These are phyloP conservation scores for Pseudogymnoascus sp. DNA, from an alignment of 2,329 filamentous ascomycete species.

Conservation along the genomic window DNA sequence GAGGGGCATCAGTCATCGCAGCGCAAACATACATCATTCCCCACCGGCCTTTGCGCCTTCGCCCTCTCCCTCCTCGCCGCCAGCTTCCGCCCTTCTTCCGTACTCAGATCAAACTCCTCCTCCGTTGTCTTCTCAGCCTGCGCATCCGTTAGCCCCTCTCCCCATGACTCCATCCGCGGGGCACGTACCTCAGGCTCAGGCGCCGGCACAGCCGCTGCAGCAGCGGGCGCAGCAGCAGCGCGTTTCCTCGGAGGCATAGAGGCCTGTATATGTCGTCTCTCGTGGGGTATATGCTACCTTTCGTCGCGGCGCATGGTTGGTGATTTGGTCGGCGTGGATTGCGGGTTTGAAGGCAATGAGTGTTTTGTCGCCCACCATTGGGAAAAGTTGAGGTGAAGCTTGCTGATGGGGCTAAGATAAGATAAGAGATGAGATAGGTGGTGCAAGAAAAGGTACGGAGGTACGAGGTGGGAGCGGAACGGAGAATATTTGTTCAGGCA, in stretches of 20 bases:
- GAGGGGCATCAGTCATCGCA: not conserved
- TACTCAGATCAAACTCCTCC: not conserved
- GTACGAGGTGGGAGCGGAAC: not conserved
- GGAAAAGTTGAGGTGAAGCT: slow-evolving; percentile 8
- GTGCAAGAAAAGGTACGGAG: not conserved
- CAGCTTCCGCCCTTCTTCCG: not conserved
- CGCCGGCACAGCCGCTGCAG: not conserved
- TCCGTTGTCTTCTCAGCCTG: not conserved
- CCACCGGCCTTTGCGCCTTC: not conserved
- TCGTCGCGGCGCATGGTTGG: slow-evolving; percentile 1
- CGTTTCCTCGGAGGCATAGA: slow-evolving; percentile 9
- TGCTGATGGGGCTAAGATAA: slow-evolving; percentile 6
- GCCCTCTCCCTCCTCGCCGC: not conserved
- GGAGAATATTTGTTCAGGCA: not conserved
- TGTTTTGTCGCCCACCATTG: slow-evolving; percentile 8
- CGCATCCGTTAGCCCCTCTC: not conserved
- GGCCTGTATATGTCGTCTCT: not conserved
- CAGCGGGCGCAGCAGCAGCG: slow-evolving; percentile 4
- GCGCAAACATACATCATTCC: slow-evolving; percentile 4
- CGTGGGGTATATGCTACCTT: not conserved
- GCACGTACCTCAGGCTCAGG: not conserved
- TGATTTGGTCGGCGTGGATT: not conserved
- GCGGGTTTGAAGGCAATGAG: not conserved
- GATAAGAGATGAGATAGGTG: not conserved
- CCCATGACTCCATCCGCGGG: not conserved